These are phyloP conservation scores for Gypsophila paniculata DNA, from an alignment of 179 eudicot genomes.

Conservation along the genomic window DNA sequence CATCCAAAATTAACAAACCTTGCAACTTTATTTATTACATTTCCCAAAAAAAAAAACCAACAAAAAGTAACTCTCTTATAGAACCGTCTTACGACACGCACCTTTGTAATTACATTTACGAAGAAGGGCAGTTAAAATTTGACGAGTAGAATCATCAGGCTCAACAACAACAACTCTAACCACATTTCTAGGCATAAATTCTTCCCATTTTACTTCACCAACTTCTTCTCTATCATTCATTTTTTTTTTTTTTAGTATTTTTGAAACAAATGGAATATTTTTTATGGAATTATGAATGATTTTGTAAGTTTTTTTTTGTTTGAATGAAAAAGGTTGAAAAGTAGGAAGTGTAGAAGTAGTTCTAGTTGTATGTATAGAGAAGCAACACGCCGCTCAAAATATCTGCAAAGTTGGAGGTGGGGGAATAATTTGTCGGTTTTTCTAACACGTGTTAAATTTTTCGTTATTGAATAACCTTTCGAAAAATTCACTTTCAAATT, in stretches of 20 bases:
- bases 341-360: neutral
- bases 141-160: constrained; percentile 63
- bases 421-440: neutral
- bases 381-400: constrained; percentile 21
- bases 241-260: no score
- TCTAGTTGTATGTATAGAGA: neutral
- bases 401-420: constrained; percentile 19
- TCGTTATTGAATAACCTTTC: no score
- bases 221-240: neutral
- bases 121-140: constrained; percentile 50
- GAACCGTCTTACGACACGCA: neutral
- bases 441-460: no score
- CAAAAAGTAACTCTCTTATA: neutral
- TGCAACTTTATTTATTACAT: neutral
- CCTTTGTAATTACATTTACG: constrained; percentile 56
- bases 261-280: neutral
- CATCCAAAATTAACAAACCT: neutral
- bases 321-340: no score
- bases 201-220: constrained; percentile 30
- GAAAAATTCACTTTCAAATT: no score
- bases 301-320: no score
- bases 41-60: neutral
- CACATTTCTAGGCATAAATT: constrained; percentile 34
- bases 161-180: constrained; percentile 57
- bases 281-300: neutral